A percentile compares a stretch with the other conserved stretches of the same genome.
Evolutionary conservation across 1,139 yeast genomes (phyloP).

Genomic region (Blastobotrys elegans): DNA sequence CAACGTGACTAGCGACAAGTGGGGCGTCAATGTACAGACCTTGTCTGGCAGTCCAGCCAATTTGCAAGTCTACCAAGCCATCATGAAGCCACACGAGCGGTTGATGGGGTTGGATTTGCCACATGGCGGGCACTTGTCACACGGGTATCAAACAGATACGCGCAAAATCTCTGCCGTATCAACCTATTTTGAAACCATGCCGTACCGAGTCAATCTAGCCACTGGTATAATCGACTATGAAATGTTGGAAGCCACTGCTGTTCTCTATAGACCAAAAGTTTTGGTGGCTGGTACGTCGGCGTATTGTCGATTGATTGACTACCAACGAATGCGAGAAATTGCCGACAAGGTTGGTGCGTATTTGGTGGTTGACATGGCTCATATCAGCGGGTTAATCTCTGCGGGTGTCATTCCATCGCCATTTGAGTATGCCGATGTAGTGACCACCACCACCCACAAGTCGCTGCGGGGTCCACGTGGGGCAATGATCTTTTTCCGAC

Average conservation of each 20-base stretch:
- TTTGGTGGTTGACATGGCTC: constrained; percentile 92
- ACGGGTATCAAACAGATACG: constrained; percentile 88
- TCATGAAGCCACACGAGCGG: constrained; percentile 86
- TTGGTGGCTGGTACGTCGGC: constrained; percentile 97
- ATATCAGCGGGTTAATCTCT: constrained; percentile 88
- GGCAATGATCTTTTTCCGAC: constrained; percentile 94
- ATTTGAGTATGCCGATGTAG: constrained; percentile 90
- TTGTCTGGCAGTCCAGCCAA: constrained; percentile 96
- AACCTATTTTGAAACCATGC: constrained; percentile 95
- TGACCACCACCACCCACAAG: constrained; percentile 96
- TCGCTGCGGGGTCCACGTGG: constrained; percentile 98
- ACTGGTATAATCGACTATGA: constrained; percentile 94
- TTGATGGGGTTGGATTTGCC: constrained; percentile 96
- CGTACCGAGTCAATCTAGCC: constrained; percentile 77
- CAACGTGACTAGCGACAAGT: constrained; percentile 62
- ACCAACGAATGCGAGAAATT: constrained; percentile 79
- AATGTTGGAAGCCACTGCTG: constrained; percentile 75
- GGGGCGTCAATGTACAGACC: constrained; percentile 97
- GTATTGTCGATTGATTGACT: constrained; percentile 86
- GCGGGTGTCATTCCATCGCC: constrained; percentile 93
- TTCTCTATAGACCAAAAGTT: constrained; percentile 86
- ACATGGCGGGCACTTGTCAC: constrained; percentile 96
- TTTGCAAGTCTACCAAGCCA: constrained; percentile 87
- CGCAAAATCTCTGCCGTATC: constrained; percentile 87
- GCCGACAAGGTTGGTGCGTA: constrained; percentile 94